Evolutionary conservation across 768 basidiomycete genomes (phyloP).

Genomic region (Boletus reticuloceps): DNA sequence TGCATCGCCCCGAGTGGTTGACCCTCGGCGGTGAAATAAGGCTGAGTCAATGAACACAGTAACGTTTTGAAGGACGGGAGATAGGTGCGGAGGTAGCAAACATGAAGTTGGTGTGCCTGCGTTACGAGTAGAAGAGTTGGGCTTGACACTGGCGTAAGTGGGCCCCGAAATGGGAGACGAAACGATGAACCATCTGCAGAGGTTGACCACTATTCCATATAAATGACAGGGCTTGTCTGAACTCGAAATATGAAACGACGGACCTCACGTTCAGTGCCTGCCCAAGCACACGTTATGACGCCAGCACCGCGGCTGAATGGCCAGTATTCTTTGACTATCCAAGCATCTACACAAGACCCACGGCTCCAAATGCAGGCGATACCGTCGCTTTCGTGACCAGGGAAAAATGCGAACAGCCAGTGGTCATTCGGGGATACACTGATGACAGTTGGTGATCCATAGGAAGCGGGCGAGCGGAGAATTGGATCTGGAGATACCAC

Average conservation of each 20-base stretch:
- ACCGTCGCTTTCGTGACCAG: slow-evolving; percentile 54
- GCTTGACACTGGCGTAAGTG: slow-evolving; percentile 48
- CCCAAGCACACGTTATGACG: slow-evolving; percentile 62
- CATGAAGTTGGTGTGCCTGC: slow-evolving; percentile 53
- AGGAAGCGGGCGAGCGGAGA: slow-evolving; percentile 43
- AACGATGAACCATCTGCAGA: slow-evolving; percentile 42
- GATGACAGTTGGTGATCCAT: slow-evolving; percentile 61
- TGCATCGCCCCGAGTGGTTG: slow-evolving; percentile 30
- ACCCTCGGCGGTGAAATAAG: slow-evolving; percentile 36
- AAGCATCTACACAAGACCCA: slow-evolving; percentile 56
- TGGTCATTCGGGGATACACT: slow-evolving; percentile 56
- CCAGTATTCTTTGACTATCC: slow-evolving; percentile 61
- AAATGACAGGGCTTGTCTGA: not conserved
- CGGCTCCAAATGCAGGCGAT: slow-evolving; percentile 65
- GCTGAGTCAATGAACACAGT: slow-evolving; percentile 46
- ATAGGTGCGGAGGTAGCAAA: slow-evolving; percentile 54
- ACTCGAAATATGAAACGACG: not conserved
- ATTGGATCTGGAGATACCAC: slow-evolving; percentile 55
- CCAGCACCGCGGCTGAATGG: slow-evolving; percentile 48
- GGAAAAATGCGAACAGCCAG: slow-evolving; percentile 77
- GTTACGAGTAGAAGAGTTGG: slow-evolving; percentile 65
- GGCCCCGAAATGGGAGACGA: slow-evolving; percentile 61
- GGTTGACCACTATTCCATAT: slow-evolving; percentile 50
- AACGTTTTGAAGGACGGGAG: slow-evolving; percentile 43
- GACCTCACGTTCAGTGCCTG: slow-evolving; percentile 60